Percentiles rank a stretch among this genome's conserved stretches.
Evolutionary conservation across 768 basidiomycete species (phyloP).

Genomic region (Agrocybe praecox): DNA sequence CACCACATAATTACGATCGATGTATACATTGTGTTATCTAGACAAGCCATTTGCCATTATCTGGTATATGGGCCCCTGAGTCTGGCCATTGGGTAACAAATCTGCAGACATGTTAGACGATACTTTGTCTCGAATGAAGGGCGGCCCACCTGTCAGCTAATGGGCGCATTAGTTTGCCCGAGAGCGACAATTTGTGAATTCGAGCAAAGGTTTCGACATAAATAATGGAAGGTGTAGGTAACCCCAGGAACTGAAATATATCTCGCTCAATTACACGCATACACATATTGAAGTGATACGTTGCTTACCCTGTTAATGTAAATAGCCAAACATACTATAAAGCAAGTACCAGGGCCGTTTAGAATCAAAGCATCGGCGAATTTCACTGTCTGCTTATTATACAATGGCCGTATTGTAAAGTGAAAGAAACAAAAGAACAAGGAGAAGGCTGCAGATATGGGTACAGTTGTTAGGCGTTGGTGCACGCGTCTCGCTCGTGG

Average conservation of each 20-base stretch:
- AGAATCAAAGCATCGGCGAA: slow-evolving; percentile 81
- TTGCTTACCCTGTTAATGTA: slow-evolving; percentile 68
- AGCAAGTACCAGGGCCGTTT: slow-evolving; percentile 96
- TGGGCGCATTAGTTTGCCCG: slow-evolving; percentile 79
- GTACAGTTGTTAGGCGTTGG: slow-evolving; percentile 73
- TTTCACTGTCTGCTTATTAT: slow-evolving; percentile 23
- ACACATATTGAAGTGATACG: not conserved
- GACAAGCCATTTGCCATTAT: slow-evolving; percentile 14
- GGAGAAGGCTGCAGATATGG: slow-evolving; percentile 64
- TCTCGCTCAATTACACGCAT: slow-evolving; percentile 8
- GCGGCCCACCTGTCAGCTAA: slow-evolving; percentile 74
- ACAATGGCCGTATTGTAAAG: slow-evolving; percentile 56
- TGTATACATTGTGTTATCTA: slow-evolving; percentile 3
- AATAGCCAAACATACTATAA: slow-evolving; percentile 71
- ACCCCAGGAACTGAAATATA: slow-evolving; percentile 65
- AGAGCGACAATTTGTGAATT: slow-evolving; percentile 77
- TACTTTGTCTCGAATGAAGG: not conserved
- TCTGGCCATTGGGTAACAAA: slow-evolving; percentile 93
- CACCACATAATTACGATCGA: not conserved
- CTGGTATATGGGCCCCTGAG: slow-evolving; percentile 25
- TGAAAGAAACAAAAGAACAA: slow-evolving; percentile 63
- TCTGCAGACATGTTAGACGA: slow-evolving; percentile 24
- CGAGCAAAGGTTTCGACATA: slow-evolving; percentile 97
- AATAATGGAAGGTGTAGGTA: slow-evolving; percentile 71
- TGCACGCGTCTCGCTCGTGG: slow-evolving; percentile 90